Base-by-base conservation (phyloP, 202 grass and related monocot genomes). In the Setaria viridis region DNA sequence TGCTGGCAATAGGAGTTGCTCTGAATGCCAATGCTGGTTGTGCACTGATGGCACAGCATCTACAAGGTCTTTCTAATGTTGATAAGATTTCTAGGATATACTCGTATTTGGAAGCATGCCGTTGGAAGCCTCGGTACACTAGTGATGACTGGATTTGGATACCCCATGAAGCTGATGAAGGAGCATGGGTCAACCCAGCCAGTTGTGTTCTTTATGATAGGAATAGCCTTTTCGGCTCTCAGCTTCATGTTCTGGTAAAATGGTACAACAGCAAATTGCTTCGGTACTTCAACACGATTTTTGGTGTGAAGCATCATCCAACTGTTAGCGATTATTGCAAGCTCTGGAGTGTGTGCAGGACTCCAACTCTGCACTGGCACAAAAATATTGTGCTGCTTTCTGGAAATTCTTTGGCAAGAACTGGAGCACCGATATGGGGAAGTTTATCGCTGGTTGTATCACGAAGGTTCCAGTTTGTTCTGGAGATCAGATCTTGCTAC, bases 81-180 rank as follows among this genome's bases (percentile, higher is more conserved):
- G 58, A 78, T 71, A 79, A 79, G 47, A 90, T 97, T 55, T 83
- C 39, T 13, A 85, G 91, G 76, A 88, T 95, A 35, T 95, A 95
- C 42, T 47, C 62, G 7, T 86, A 78, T 66, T 73, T 95, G 78
- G 42, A 25, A 67, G 57, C 83, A 54, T 84, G 67, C 32, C 17
- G 81, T 21, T 96, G 94, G 94, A 9, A 51, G 53, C 75, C 85
- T 34, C 9, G 81, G 2, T 78, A 79, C 34, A 48, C 62, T 41
- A 65, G n/a, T 53, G 34, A 57, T 34, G 62, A 77, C 33, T 91
- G 86, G 91, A 89, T 91, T 49, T 96, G 94, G 91, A 76, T 93
- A 55, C 91, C 88, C 20, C 53, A 57, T n/a, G 68, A 57, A 57
- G 47, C 20, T 20, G 59, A 35, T 57, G 9, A 25, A 63, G 91